Evolutionary conservation across 164 flowering plant genomes (phyloP), one percentile per base, ranked within the genome.

Genomic region (Magnolia sinica): DNA sequence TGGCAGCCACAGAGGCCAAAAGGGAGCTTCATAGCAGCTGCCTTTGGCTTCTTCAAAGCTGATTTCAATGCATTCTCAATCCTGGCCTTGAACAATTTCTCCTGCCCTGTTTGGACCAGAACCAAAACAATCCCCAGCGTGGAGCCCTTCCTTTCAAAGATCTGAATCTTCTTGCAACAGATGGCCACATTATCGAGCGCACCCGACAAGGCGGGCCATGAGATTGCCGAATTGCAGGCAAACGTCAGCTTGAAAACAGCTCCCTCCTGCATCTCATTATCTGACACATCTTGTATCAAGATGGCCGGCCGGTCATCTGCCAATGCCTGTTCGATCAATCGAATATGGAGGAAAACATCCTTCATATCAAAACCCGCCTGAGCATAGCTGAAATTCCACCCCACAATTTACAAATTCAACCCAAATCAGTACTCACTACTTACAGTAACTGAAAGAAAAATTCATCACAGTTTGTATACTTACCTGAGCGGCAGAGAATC

Each of bases 1-100:
- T 95, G 97, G 76, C 97, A 96, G 50, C 99, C 99, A 82, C 99
- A 96, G 27, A 96, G 87, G 75, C 98, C 96, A 82, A 93, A 92
- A 0, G 98, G 86, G 5, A 95, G 90, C 90, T 93, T 95, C 81
- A 87, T 91, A 2, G 90, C 23, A 29, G 83, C 80, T 2, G 82
- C 55, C 76, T 86, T 93, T 0, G 92, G 90, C 85, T 85, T 90
- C 86, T 87, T 93, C 13, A 85, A 50, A 37, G 96, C 89, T 11
- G 81, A 84, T 82, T 86, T 95, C 66, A 95, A 81, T 4, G 90
- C 97, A 76, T 73, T 86, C 29, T 92, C 98, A 6, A 91, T 70
- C 78, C 90, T 83, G 68, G 83, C 67, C 72, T 85, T 89, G 78
- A 91, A 85, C 22, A 72, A 69, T 75, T 87, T 91, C 71, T 96